phyloP scores from a whole-genome alignment of 2,329 filamentous ascomycete genomes.

The Akanthomyces uredinophilus region DNA sequence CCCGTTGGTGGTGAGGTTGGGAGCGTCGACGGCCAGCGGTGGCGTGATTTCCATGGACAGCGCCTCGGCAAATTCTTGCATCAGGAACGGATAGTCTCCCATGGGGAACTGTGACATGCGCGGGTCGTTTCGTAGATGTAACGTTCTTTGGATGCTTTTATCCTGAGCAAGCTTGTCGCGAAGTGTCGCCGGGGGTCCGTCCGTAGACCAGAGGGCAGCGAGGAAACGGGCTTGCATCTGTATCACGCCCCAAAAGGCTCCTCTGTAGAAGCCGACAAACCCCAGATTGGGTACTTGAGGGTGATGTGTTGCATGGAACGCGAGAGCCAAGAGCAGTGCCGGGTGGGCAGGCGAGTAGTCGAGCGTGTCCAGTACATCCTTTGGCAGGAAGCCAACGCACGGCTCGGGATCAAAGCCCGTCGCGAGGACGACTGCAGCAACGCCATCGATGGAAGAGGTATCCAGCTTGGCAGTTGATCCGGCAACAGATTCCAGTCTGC shows the following conservation, averaged over 20 bases:
- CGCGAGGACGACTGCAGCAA: conserved; percentile 66
- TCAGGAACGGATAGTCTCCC: conserved; percentile 72
- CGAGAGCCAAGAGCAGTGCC: conserved; percentile 60
- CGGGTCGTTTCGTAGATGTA: conserved; percentile 46
- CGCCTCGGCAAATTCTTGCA: conserved; percentile 63
- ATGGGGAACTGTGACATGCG: conserved; percentile 70
- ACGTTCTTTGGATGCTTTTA: conserved; percentile 39
- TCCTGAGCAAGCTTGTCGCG: conserved; percentile 39
- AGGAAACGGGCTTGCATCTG: conserved; percentile 77
- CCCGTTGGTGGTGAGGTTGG: conserved; percentile 34
- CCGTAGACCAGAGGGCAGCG: conserved; percentile 51
- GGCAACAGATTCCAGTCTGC: conserved; percentile 35
- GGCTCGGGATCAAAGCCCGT: conserved; percentile 67
- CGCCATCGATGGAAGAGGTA: conserved; percentile 40
- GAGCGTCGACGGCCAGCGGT: conserved; percentile 25
- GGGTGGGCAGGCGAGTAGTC: conserved; percentile 49
- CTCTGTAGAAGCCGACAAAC: conserved; percentile 79
- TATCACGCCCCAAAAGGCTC: conserved; percentile 81
- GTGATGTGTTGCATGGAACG: conserved; percentile 62
- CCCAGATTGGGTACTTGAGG: conserved; percentile 59
- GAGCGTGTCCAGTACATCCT: conserved; percentile 50
- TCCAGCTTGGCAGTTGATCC: conserved; percentile 32
- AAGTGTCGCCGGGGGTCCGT: conserved; percentile 25
- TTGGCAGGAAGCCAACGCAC: conserved; percentile 60
- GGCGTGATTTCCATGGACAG: conserved; percentile 45